These are phyloP conservation scores for Penicillium fuscoglaucum DNA, from an alignment of 2,329 filamentous ascomycete genomes.

Conservation along the genomic window DNA sequence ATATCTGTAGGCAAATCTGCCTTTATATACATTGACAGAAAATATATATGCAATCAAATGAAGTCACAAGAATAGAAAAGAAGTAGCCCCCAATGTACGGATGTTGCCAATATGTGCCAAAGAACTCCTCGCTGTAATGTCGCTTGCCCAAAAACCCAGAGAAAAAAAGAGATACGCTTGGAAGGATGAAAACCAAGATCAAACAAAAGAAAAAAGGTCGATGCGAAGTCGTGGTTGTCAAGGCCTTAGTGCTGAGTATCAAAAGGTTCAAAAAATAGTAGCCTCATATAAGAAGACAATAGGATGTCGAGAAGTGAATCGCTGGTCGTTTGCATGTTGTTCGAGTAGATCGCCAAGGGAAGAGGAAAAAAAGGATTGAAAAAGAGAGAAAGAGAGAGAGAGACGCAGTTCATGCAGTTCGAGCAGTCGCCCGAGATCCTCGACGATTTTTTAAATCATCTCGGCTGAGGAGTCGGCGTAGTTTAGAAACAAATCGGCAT, in stretches of 20 bases:
- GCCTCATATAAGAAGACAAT: background rate
- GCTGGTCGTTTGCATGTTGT: background rate
- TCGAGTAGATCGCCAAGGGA: background rate
- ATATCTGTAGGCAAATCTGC: background rate
- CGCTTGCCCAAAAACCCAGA: background rate
- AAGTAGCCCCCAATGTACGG: background rate
- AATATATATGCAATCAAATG: background rate
- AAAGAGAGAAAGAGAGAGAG: background rate
- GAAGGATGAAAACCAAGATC: background rate
- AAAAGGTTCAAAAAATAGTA: background rate
- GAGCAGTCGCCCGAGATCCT: constrained; percentile 18
- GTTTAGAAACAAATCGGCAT: constrained; percentile 34
- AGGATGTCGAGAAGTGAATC: background rate
- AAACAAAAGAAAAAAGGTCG: constrained; percentile 8
- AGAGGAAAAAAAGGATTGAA: background rate
- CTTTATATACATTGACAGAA: background rate
- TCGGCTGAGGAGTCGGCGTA: constrained; percentile 35
- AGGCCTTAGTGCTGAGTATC: background rate
- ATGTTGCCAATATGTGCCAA: background rate
- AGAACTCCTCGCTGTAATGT: constrained; percentile 10
- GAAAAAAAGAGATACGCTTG: background rate
- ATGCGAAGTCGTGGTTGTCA: background rate
- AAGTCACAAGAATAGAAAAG: background rate
- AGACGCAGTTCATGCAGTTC: constrained; percentile 7
- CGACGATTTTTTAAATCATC: constrained; percentile 33